Percentiles rank a stretch among this genome's conserved stretches.
Conservation (phyloP, 345 rosid species). For the Triadica sebifera region DNA sequence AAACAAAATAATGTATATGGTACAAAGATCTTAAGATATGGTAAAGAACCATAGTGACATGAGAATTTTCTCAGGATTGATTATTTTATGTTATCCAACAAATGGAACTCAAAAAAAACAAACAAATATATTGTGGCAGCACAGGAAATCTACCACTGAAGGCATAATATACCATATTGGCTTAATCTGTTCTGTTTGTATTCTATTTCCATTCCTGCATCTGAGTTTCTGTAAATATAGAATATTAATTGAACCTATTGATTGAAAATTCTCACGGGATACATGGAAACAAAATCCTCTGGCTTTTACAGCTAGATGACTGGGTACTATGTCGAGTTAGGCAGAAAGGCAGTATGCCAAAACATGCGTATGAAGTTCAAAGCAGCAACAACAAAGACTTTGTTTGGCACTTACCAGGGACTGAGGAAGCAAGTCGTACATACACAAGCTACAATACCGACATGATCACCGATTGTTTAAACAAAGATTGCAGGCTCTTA, state of each 20-base stretch:
- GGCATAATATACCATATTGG: background rate
- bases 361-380: slow-evolving; percentile 16
- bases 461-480: slow-evolving; percentile 37
- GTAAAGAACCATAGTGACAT: background rate
- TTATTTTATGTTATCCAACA: background rate
- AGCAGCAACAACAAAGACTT: slow-evolving; percentile 16
- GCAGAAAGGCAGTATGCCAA: slow-evolving; percentile 27
- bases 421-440: slow-evolving; percentile 15
- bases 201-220: background rate
- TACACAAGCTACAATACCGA: slow-evolving; percentile 12
- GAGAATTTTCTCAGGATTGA: background rate
- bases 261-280: background rate
- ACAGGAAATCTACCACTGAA: background rate
- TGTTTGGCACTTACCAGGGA: slow-evolving; percentile 10
- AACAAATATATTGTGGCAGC: background rate
- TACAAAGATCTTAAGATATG: too few species aligned
- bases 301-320: slow-evolving; percentile 44
- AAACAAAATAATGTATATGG: too few species aligned
- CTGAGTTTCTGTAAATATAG: too few species aligned
- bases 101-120: background rate
- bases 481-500: slow-evolving; percentile 36
- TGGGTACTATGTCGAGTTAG: slow-evolving; percentile 60
- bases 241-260: too few species aligned
- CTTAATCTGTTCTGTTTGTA: background rate
- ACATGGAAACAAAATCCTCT: background rate